Percentiles rank a stretch among this genome's conserved stretches.
phyloP scores from a whole-genome alignment of 2,329 filamentous ascomycete species.

The Colletotrichum horii region DNA sequence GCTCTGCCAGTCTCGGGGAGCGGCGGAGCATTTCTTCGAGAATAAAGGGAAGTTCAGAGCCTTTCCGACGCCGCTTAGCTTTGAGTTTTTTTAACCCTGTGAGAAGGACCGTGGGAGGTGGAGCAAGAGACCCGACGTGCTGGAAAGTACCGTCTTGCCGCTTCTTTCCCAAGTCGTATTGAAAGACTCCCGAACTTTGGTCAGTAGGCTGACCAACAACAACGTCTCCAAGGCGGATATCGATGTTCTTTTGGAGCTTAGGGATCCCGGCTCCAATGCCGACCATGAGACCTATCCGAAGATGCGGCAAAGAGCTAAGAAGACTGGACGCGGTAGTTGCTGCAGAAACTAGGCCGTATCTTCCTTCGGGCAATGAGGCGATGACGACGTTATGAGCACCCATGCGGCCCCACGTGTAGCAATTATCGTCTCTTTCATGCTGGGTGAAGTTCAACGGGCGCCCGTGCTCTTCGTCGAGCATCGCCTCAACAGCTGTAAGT shows the following conservation, averaged over 20 bases:
- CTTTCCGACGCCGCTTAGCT: constrained; percentile 2
- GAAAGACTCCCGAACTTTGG: constrained; percentile 10
- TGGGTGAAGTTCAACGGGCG: not conserved
- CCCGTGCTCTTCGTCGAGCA: not conserved
- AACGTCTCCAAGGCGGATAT: constrained; percentile 25
- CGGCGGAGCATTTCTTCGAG: constrained; percentile 13
- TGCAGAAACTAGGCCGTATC: constrained; percentile 17
- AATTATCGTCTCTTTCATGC: not conserved
- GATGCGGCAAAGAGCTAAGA: constrained; percentile 26
- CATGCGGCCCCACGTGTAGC: constrained; percentile 20
- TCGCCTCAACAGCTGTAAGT: not conserved
- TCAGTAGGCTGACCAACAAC: constrained; percentile 14
- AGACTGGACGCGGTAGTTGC: constrained; percentile 29
- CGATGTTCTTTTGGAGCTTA: constrained; percentile 8
- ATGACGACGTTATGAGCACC: constrained; percentile 25
- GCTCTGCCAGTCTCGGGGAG: constrained; percentile 13
- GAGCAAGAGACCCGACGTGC: constrained; percentile 12
- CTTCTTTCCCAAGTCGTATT: constrained; percentile 24
- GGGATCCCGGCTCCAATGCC: constrained; percentile 30
- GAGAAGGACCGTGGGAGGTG: constrained; percentile 18
- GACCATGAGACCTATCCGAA: constrained; percentile 23
- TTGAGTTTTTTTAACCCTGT: constrained; percentile 9
- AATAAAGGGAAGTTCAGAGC: constrained; percentile 12
- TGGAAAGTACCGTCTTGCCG: not conserved
- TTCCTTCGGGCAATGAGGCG: constrained; percentile 19